Evolutionary conservation across 208 protist genomes (phyloP).

Genomic region (Leishmania tarentolae): DNA sequence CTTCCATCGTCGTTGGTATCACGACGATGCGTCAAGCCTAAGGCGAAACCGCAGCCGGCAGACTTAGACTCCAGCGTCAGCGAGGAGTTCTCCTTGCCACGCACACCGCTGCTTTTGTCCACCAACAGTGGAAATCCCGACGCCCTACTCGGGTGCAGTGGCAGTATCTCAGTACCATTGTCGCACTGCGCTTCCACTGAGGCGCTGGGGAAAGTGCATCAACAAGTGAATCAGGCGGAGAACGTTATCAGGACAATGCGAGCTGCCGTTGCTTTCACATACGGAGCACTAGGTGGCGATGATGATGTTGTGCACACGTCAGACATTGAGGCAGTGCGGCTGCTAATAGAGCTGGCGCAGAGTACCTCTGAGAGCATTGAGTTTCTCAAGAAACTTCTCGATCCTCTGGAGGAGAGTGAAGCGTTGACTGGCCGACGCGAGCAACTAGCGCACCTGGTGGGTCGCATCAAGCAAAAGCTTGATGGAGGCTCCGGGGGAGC

Average conservation of each 20-base stretch:
- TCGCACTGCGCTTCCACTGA: background rate
- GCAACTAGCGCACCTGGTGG: conserved; percentile 13
- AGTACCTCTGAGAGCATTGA: conserved; percentile 13
- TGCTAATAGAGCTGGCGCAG: conserved; percentile 26
- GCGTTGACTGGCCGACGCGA: conserved; percentile 1
- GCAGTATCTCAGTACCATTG: background rate
- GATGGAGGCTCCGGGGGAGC: background rate
- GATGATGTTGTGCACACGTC: conserved; percentile 6
- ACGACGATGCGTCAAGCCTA: background rate
- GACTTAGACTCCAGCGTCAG: background rate
- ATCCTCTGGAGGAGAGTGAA: conserved; percentile 6
- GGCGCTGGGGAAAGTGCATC: conserved; percentile 33
- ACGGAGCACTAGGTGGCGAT: conserved; percentile 46
- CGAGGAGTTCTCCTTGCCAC: conserved; percentile 5
- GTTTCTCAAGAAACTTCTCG: conserved; percentile 13
- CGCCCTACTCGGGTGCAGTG: background rate
- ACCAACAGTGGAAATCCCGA: background rate
- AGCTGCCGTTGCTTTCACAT: conserved; percentile 31
- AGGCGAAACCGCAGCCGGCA: background rate
- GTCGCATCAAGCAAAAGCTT: conserved; percentile 14
- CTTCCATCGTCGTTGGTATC: background rate
- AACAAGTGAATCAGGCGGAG: conserved; percentile 24
- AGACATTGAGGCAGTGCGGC: conserved; percentile 14
- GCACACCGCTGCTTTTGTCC: background rate
- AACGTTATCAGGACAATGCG: conserved; percentile 39